Evolutionary conservation across 495 filamentous ascomycete genomes (phyloP).

Genomic region (Podospora comata): DNA sequence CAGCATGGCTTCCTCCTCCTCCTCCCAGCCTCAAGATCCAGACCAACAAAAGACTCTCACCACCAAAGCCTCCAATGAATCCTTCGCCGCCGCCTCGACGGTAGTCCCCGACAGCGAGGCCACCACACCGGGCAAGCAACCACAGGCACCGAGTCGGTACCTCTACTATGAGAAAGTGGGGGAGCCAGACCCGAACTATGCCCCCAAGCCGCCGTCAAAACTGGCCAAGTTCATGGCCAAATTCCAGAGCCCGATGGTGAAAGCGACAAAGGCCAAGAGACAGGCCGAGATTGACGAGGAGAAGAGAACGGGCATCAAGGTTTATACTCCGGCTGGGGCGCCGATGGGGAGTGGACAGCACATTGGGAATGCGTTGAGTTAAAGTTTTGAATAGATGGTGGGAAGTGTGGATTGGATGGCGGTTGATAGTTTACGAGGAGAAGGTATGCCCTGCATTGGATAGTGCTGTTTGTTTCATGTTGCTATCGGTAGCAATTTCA

Average conservation of each 20-base stretch:
- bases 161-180: constrained; percentile 9
- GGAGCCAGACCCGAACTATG: constrained; percentile 16
- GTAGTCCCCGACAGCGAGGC: not conserved
- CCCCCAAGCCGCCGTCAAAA: constrained; percentile 21
- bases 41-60: not conserved
- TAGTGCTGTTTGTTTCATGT: too few species aligned
- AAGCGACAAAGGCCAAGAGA: constrained; percentile 7
- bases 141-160: constrained; percentile 7
- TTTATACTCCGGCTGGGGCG: not conserved
- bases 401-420: not conserved
- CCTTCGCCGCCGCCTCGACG: not conserved
- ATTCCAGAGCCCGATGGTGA: constrained; percentile 24
- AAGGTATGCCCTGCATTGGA: too few species aligned
- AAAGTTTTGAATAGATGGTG: not conserved
- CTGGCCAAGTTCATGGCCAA: constrained; percentile 21
- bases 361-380: not conserved
- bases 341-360: constrained; percentile 22
- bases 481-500: too few species aligned
- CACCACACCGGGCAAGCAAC: not conserved
- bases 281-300: constrained; percentile 17
- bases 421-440: too few species aligned
- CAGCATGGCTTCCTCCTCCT: not conserved
- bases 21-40: not conserved
- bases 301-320: constrained; percentile 19
- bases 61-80: not conserved